These are phyloP conservation scores for Dictyostelium capitatum DNA, from an alignment of 78 protist genomes.

Conservation along the genomic window DNA sequence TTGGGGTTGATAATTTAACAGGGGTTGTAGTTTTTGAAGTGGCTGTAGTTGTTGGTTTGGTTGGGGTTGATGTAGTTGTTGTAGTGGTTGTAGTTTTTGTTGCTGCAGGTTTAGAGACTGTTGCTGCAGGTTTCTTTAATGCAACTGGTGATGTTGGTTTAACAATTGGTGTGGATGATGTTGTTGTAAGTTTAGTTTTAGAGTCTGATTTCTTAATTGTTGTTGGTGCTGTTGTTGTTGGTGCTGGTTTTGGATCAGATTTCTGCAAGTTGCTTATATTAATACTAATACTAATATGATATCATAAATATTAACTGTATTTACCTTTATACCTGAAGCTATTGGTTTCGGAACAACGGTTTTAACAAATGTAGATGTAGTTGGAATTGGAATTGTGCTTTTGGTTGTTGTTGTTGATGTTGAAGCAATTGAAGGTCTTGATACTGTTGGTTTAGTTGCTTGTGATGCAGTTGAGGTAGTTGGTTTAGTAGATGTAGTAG, in stretches of 20 bases:
- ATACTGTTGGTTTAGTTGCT: background rate
- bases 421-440: background rate
- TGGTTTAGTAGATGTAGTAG: conserved; percentile 2
- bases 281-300: no score
- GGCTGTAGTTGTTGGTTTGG: conserved; percentile 2
- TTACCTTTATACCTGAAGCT: no score
- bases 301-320: no score
- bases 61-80: background rate
- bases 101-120: background rate
- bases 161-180: background rate
- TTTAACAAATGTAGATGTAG: background rate
- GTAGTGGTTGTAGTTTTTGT: background rate
- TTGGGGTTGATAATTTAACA: background rate
- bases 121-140: background rate
- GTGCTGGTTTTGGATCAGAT: conserved; percentile 2
- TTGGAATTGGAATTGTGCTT: background rate
- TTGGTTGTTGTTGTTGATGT: background rate
- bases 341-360: background rate
- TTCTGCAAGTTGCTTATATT: no score
- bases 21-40: background rate
- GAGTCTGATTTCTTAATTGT: background rate
- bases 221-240: background rate
- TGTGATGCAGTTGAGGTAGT: conserved; percentile 5
- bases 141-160: background rate
- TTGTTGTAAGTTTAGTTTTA: conserved; percentile 3